A percentile compares a stretch with the other conserved stretches of the same genome.
These are phyloP conservation scores for Pseudotsuga menziesii DNA, from an alignment of 75 land plant genomes.

Conservation along the genomic window DNA sequence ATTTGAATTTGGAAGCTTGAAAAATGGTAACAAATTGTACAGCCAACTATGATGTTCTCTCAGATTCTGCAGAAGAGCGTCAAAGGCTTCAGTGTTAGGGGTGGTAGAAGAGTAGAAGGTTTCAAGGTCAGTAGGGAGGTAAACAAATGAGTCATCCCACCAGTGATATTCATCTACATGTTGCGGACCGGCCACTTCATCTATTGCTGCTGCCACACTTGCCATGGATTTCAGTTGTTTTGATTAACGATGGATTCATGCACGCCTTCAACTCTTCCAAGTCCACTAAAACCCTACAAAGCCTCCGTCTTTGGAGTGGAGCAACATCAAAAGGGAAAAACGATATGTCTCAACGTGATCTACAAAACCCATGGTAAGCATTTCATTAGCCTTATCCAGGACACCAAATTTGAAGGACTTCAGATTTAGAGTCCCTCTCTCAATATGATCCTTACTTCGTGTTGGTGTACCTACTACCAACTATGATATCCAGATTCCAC, in stretches of 20 bases:
- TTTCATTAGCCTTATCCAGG: conserved; percentile 42
- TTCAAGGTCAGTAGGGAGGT: no score
- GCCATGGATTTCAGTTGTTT: conserved; percentile 1
- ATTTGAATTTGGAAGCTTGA: conserved; percentile 61
- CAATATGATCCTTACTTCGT: conserved; percentile 16
- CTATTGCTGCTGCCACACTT: conserved; percentile 12
- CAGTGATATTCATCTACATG: conserved; percentile 56
- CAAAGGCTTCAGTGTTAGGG: no score
- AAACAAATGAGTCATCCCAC: conserved; percentile 54
- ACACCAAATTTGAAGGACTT: conserved; percentile 36
- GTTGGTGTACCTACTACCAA: no score
- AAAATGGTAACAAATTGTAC: conserved; percentile 41
- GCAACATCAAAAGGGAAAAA: no score
- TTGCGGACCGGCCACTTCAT: conserved; percentile 14
- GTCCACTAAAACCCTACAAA: no score
- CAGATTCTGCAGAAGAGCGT: no score
- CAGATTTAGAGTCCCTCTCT: conserved; percentile 33
- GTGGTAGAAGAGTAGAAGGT: no score
- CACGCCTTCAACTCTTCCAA: no score
- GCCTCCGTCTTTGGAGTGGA: no score
- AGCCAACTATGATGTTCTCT: conserved; percentile 62
- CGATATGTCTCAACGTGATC: conserved; percentile 23
- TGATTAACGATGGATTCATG: no score
- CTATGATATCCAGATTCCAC: no score
- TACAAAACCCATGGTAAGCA: conserved; percentile 46